Evolutionary conservation across 2,329 filamentous ascomycete species (phyloP).

Genomic region (Colletotrichum neosansevieriae): DNA sequence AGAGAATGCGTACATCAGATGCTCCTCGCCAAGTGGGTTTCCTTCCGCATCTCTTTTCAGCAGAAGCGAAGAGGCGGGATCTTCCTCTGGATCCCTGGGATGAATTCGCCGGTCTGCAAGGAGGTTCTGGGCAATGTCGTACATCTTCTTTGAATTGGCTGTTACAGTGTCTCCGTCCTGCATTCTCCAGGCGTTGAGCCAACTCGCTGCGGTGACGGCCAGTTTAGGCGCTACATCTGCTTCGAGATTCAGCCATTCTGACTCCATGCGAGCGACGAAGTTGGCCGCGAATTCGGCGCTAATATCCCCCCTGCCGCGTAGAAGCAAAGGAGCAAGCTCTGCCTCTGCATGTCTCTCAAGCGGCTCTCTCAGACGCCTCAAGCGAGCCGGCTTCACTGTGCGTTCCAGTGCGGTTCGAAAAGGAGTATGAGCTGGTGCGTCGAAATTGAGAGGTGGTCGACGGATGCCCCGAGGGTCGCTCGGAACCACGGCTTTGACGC

Average conservation of each 20-base stretch:
- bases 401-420: slow-evolving; percentile 42
- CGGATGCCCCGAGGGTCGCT: slow-evolving; percentile 41
- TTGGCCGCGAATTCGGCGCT: slow-evolving; percentile 41
- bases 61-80: slow-evolving; percentile 42
- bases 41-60: slow-evolving; percentile 38
- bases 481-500: slow-evolving; percentile 40
- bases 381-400: slow-evolving; percentile 40
- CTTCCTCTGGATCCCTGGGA: slow-evolving; percentile 41
- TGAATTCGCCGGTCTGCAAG: slow-evolving; percentile 40
- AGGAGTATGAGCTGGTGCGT: slow-evolving; percentile 42
- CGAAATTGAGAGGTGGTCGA: slow-evolving; percentile 43
- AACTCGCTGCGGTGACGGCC: slow-evolving; percentile 37
- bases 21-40: slow-evolving; percentile 39
- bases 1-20: slow-evolving; percentile 27
- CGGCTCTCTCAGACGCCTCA: slow-evolving; percentile 36
- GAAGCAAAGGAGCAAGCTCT: slow-evolving; percentile 36
- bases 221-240: slow-evolving; percentile 40
- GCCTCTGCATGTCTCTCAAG: slow-evolving; percentile 37
- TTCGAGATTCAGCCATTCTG: slow-evolving; percentile 43
- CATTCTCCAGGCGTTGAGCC: slow-evolving; percentile 42
- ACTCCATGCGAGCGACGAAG: slow-evolving; percentile 42
- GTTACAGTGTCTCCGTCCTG: slow-evolving; percentile 41
- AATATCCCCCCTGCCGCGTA: slow-evolving; percentile 37
- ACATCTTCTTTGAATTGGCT: slow-evolving; percentile 39
- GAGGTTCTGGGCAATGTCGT: slow-evolving; percentile 40